Evolutionary conservation across 768 basidiomycete species (phyloP), one percentile per base, ranked within the genome.

Genomic region (Neoboletus magnificus): DNA sequence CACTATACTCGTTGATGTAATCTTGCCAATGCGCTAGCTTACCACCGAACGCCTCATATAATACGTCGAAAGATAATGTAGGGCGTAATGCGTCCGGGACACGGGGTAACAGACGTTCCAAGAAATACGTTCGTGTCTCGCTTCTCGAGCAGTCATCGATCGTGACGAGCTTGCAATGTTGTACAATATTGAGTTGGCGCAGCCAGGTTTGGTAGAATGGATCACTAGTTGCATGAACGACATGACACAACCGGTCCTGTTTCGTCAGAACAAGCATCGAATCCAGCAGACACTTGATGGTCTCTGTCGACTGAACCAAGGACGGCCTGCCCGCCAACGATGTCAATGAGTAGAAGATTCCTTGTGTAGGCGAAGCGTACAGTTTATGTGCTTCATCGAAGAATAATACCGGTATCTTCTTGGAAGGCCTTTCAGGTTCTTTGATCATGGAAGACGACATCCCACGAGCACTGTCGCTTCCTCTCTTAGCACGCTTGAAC

Each of bases 331-430:
- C 25, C 27, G 41, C n/a, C 44, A 41, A 44, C 12, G n/a, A 51
- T 58, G 33, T 52, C 42, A 50, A 48, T 48, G 36, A 30, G 7
- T 20, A 29, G 12, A 27, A 39, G 25, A 49, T 10, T 18, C 45
- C 3, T 40, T 30, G 20, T 47, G 9, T 15, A 52, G 52, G 51
- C 7, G 37, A 33, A 30, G 59, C 84, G 35, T 67, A 90, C 85
- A 92, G 71, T 68, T 87, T 89, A 66, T 93, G 91, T 2, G 90
- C 89, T 67, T 93, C 91, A 59, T 93, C 91, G 57, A 93, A 82
- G 66, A 93, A 88, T 54, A 93, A 79, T 13, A 89, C 87, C 1
- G 89, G 89, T 66, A 87, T 82, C 71, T 82, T 86, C 76, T 92
- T 93, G 55, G 57, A 41, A 13, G 70, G 73, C 54, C 72, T 76